phyloP scores from a whole-genome alignment of 2,329 filamentous ascomycete species.

The Alternaria alternata region DNA sequence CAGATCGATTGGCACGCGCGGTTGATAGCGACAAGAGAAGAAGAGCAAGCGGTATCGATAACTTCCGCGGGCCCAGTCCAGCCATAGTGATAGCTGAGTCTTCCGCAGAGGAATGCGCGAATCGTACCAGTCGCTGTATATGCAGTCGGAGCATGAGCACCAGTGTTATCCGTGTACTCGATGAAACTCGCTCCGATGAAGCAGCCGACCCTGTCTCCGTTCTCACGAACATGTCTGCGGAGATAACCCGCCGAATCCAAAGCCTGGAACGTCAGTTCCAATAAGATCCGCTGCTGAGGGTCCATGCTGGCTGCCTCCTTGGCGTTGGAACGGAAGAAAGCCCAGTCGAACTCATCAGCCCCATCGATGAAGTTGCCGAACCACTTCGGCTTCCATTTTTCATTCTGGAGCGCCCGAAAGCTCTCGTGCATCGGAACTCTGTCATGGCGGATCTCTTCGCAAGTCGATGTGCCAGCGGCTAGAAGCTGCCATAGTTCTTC shows the following conservation, averaged over 20 bases:
- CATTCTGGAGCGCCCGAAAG: conserved; percentile 17
- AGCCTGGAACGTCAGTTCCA: conserved; percentile 44
- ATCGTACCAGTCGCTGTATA: conserved; percentile 32
- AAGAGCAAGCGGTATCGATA: conserved; percentile 50
- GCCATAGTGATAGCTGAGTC: conserved; percentile 38
- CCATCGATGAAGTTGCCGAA: conserved; percentile 33
- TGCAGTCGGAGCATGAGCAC: conserved; percentile 23
- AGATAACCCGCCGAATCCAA: conserved; percentile 47
- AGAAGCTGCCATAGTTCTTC: conserved; percentile 26
- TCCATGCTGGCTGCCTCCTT: conserved; percentile 36
- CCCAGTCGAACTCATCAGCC: conserved; percentile 46
- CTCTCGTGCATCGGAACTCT: conserved; percentile 13
- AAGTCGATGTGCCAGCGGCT: conserved; percentile 12
- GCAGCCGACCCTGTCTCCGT: conserved; percentile 38
- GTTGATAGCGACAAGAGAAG: conserved; percentile 43
- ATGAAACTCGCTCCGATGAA: conserved; percentile 44
- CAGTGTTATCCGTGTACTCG: conserved; percentile 41
- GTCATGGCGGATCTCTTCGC: conserved; percentile 13
- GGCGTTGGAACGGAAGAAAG: conserved; percentile 34
- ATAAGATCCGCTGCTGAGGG: conserved; percentile 36
- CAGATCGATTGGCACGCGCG: conserved; percentile 37
- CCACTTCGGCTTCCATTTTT: conserved; percentile 18
- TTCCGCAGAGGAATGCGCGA: conserved; percentile 32
- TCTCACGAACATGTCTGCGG: conserved; percentile 11
- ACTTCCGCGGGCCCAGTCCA: conserved; percentile 36